Evolutionary conservation across 1,284 basidiomycete genomes (phyloP), one percentile per base, ranked within the genome.

Genomic region (Boletus sp.): DNA sequence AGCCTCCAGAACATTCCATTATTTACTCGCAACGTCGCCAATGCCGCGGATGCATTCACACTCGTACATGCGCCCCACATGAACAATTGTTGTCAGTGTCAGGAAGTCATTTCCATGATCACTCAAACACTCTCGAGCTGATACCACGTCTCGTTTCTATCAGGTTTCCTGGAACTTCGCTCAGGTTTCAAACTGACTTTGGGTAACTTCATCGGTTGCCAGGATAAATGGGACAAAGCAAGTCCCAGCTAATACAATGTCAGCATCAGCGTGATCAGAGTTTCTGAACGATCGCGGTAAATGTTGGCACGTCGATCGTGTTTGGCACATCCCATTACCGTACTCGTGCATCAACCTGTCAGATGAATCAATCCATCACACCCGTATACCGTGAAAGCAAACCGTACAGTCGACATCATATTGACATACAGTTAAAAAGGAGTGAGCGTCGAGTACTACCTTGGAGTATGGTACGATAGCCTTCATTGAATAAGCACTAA

Each of bases 1-100:
- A 57, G 33, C 49, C 47, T 69, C 67, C 67, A 73, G 69, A 69
- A 69, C 69, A 73, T 69, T 73, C 67, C 42, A 73, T 44, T 45
- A 20, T 43, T 33, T 33, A n/a, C 57, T 45, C 37, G 36, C 42
- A 58, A 41, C 2, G 36, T 49, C 46, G 13, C 13, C 20, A 7
- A 50, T 20, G 11, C 27, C 4, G 15, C 18, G 13, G 27, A 46
- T n/a, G 13, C 41, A 52, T 16, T 44, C 41, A 50, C 48, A 27
- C 24, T 29, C 13, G 13, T 16, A 31, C 45, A 46, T n/a, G 43
- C 18, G 16, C 4, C 5, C 2, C 44, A 29, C 44, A 12, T 5
- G 45, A 46, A 31, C 27, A 31, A 22, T 31, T 31, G 27, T 47
- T n/a, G 16, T 27, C 5, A 3, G 24, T 46, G 20, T 42, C 35